Conservation (phyloP, 1,284 basidiomycete species). For the Moesziomyces sp. region DNA sequence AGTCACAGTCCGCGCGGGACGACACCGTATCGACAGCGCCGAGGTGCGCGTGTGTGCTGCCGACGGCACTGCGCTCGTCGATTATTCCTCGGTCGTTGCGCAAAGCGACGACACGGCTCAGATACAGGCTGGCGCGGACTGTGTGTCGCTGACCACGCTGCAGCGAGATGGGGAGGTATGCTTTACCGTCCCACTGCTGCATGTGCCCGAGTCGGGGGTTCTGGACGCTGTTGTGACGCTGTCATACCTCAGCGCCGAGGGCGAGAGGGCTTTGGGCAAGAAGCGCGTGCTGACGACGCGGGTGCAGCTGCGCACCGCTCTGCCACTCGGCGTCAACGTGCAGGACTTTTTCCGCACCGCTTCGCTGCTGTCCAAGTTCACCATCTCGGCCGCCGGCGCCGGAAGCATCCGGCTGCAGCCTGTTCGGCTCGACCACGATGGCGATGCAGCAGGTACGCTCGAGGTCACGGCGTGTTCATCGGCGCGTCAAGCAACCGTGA, state of each 20-base stretch:
- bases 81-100: background rate
- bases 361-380: constrained; percentile 57
- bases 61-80: constrained; percentile 13
- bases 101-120: background rate
- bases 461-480: constrained; percentile 11
- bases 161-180: background rate
- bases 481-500: constrained; percentile 30
- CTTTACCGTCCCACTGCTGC: constrained; percentile 35
- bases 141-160: constrained; percentile 10
- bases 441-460: constrained; percentile 2
- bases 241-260: constrained; percentile 17
- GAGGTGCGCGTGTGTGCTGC: constrained; percentile 30
- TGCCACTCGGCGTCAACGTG: constrained; percentile 66
- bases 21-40: constrained; percentile 39
- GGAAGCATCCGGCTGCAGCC: constrained; percentile 38
- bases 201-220: constrained; percentile 23
- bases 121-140: background rate
- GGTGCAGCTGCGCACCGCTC: constrained; percentile 30
- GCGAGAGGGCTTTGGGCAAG: constrained; percentile 7
- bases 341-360: constrained; percentile 64
- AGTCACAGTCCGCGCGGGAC: constrained; percentile 45
- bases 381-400: constrained; percentile 46
- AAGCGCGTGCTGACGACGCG: constrained; percentile 20
- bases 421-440: constrained; percentile 32
- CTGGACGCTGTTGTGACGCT: constrained; percentile 28